A percentile compares a stretch with the other conserved stretches of the same genome.
phyloP scores from a whole-genome alignment of 163 green algal species.

The Volvox carteri region DNA sequence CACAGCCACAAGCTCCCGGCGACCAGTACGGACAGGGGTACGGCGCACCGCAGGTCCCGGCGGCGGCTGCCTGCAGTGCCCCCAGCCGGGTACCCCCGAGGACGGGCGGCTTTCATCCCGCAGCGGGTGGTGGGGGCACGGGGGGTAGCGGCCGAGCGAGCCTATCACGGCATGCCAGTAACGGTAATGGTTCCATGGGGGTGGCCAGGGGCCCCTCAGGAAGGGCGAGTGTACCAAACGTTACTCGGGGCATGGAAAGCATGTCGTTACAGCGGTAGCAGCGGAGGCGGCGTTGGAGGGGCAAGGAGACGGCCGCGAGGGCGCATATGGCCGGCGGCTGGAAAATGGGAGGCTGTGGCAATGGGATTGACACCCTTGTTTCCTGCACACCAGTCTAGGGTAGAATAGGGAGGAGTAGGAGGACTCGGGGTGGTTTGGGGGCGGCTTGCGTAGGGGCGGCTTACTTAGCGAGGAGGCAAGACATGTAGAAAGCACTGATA shows the following conservation, averaged over 20 bases:
- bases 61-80: not conserved
- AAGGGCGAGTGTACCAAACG: not conserved
- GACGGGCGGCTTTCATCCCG: constrained; percentile 37
- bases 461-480: too few species aligned
- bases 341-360: too few species aligned
- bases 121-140: not conserved
- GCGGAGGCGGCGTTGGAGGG: not conserved
- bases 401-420: too few species aligned
- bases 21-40: not conserved
- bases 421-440: too few species aligned
- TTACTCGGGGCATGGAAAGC: constrained; percentile 11
- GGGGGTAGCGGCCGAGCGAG: not conserved
- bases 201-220: not conserved
- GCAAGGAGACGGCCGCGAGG: too few species aligned
- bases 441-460: too few species aligned
- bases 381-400: too few species aligned
- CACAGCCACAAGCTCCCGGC: not conserved
- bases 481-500: too few species aligned
- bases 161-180: not conserved
- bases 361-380: too few species aligned
- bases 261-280: constrained; percentile 23
- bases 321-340: too few species aligned
- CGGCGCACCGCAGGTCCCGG: not conserved
- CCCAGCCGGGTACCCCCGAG: constrained; percentile 29
- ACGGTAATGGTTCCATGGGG: not conserved